These are phyloP conservation scores for Salvia splendens DNA, from an alignment of 257 asterid species.

Conservation along the genomic window DNA sequence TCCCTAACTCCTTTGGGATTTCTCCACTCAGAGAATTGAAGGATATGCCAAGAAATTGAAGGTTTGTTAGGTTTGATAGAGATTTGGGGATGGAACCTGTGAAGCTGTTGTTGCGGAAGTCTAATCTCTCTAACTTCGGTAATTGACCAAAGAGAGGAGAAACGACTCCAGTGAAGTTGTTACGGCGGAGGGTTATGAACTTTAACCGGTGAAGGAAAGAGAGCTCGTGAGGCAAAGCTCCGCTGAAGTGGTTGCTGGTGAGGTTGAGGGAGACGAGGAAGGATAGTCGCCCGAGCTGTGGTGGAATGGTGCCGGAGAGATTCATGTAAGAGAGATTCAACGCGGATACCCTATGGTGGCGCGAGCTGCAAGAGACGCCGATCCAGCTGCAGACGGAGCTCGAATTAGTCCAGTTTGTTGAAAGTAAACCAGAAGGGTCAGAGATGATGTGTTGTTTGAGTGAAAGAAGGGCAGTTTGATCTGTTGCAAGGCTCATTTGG, in stretches of 20 bases:
- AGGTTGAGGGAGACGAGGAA: conserved; percentile 30
- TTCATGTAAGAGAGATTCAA: too few relatives aligned
- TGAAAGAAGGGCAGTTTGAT: conserved; percentile 30
- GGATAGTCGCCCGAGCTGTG: conserved; percentile 30
- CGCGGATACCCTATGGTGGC: too few relatives aligned
- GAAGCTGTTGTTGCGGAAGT: conserved; percentile 27
- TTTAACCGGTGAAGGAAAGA: conserved; percentile 13
- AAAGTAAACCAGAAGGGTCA: conserved; percentile 12
- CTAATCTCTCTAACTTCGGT: neutral
- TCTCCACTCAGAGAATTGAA: conserved; percentile 6
- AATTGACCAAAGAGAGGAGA: conserved; percentile 15
- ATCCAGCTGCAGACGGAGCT: neutral
- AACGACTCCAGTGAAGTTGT: conserved; percentile 26
- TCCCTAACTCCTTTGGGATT: conserved; percentile 18
- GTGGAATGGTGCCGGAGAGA: conserved; percentile 30
- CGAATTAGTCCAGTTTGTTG: conserved; percentile 25
- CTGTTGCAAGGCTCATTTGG: neutral
- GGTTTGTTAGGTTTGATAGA: neutral
- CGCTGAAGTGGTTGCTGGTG: neutral
- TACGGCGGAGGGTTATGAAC: neutral
- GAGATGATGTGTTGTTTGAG: conserved; percentile 8
- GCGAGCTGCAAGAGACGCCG: too few relatives aligned
- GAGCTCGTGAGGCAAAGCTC: conserved; percentile 14
- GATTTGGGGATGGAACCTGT: conserved; percentile 2
- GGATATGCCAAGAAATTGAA: conserved; percentile 6